Evolutionary conservation across 768 basidiomycete species (phyloP).

Genomic region (Phylloporus sp.): DNA sequence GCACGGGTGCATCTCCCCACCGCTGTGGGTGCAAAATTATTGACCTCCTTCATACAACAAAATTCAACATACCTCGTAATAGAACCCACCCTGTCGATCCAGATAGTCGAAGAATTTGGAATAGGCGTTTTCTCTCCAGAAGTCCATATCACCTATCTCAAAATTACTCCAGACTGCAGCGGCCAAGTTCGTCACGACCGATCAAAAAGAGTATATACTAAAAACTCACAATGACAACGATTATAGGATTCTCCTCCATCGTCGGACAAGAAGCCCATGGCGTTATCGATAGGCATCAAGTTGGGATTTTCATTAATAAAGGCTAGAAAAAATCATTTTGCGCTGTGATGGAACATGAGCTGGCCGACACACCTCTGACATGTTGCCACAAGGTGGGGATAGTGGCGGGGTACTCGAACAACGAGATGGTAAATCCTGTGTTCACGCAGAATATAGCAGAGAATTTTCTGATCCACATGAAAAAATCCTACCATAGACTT

Average conservation of each 20-base stretch:
- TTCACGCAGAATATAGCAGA: slow-evolving; percentile 18
- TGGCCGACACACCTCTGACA: slow-evolving; percentile 52
- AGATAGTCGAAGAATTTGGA: slow-evolving; percentile 78
- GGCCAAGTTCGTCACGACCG: slow-evolving; percentile 14
- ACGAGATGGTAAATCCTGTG: slow-evolving; percentile 72
- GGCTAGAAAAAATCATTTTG: slow-evolving; percentile 37
- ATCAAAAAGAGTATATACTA: neutral
- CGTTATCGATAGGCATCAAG: slow-evolving; percentile 58
- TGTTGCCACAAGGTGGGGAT: slow-evolving; percentile 77
- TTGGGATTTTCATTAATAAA: slow-evolving; percentile 64
- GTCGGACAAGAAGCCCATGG: slow-evolving; percentile 72
- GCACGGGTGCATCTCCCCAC: slow-evolving; percentile 88
- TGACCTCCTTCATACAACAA: neutral
- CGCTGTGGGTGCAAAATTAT: slow-evolving; percentile 36
- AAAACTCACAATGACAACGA: slow-evolving; percentile 67
- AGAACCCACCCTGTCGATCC: slow-evolving; percentile 82
- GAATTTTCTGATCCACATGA: slow-evolving; percentile 7
- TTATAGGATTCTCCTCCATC: slow-evolving; percentile 67
- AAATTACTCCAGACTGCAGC: slow-evolving; percentile 67
- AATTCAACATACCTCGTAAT: slow-evolving; percentile 66
- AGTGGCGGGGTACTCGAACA: slow-evolving; percentile 76
- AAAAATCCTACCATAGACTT: slow-evolving; percentile 64
- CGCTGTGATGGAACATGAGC: neutral
- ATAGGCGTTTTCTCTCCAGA: slow-evolving; percentile 86
- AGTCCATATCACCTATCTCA: slow-evolving; percentile 85